Evolutionary conservation across 768 basidiomycete species (phyloP), one percentile per base, ranked within the genome.

Genomic region (Suillus lakei): DNA sequence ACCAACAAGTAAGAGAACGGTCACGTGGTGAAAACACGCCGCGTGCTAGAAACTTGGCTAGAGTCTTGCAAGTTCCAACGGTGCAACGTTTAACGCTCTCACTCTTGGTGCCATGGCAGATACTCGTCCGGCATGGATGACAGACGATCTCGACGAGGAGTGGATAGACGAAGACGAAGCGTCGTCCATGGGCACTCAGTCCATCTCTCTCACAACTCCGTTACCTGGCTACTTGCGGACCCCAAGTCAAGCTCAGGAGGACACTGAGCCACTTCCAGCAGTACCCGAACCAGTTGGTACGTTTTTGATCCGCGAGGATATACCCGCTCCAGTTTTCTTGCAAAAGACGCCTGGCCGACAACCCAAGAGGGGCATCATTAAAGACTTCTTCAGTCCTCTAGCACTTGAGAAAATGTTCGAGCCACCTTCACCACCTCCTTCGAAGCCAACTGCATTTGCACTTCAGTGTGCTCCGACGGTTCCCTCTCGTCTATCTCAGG

Each of bases 391-490:
- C 80, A 93, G 90, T 63, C 94, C 95, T 0, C 75, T 95, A 62
- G 89, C 91, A 30, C 82, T 98, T 10, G 95, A 98, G 77, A 86
- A 85, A 63, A 95, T 98, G 93, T 98, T 97, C 69, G 92, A 96
- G 67, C 96, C 96, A 9, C 96, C 96, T 1, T 93, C 94, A 8
- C 93, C 93, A 5, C 92, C 91, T 6, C 71, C 76, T 21, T 69
- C 70, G 53, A 69, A 66, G 71, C 46, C 67, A 41, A 59, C 66
- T 56, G 65, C 66, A n/a, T 43, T 70, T 43, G 58, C 72, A 48
- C 67, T 76, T 64, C 69, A 69, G 21, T 67, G 76, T 43, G 76
- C 77, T n/a, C 76, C 76, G 13, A 26, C 69, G 2, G 38, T 78
- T 0, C 76, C 80, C 0, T 80, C 81, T 13, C 80, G 77, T 38